These are phyloP conservation scores for Stephania cephalantha DNA, from an alignment of 164 flowering plant genomes.

Conservation along the genomic window DNA sequence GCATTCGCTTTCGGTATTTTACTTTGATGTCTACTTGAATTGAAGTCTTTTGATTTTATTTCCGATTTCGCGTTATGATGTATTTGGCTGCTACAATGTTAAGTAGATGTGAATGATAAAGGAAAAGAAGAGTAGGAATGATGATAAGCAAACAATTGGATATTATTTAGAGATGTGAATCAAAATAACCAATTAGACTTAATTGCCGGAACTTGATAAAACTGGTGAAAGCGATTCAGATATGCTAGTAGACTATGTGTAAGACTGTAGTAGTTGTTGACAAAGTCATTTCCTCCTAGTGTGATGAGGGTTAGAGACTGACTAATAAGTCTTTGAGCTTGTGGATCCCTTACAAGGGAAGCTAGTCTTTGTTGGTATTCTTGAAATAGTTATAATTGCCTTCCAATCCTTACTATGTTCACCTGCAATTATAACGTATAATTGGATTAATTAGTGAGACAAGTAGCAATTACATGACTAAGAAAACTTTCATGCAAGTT, in stretches of 20 bases:
- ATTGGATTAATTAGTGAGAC: background rate
- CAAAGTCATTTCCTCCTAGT: conserved; percentile 77
- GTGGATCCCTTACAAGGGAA: conserved; percentile 31
- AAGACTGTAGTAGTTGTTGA: conserved; percentile 59
- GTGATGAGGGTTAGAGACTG: conserved; percentile 52
- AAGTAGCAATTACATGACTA: no score
- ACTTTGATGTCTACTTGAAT: background rate
- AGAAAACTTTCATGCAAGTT: no score
- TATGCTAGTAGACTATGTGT: no score
- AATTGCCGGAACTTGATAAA: no score
- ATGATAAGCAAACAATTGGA: background rate
- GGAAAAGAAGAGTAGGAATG: background rate
- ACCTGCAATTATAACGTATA: conserved; percentile 29
- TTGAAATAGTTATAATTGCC: conserved; percentile 41
- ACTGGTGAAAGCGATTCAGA: no score
- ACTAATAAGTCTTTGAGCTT: conserved; percentile 38
- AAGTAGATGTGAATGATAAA: background rate
- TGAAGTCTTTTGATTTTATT: background rate
- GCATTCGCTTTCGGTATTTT: background rate
- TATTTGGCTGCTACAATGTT: background rate
- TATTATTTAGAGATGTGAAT: background rate
- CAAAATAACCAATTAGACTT: no score
- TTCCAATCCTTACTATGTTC: conserved; percentile 43
- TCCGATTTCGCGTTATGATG: background rate
- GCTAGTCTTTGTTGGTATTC: conserved; percentile 46